Percentiles rank a stretch among this genome's conserved stretches.
Evolutionary conservation across 352 stramenopile genomes (phyloP).

Genomic region (Pythium dissotocum): DNA sequence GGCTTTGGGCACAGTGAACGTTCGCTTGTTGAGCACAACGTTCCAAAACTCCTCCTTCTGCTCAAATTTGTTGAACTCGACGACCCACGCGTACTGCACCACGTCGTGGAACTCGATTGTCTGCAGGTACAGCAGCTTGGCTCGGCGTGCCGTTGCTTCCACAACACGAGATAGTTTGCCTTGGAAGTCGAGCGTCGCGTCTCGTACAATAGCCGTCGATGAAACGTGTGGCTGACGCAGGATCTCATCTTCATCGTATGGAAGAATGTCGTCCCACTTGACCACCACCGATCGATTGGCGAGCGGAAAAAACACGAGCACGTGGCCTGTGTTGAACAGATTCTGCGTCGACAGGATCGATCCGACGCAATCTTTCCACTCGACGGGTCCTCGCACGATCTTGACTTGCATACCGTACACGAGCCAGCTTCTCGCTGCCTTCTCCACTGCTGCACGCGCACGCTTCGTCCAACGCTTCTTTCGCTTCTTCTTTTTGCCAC

Average conservation of each 20-base stretch:
- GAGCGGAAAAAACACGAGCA: conserved; percentile 59
- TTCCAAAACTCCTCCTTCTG: conserved; percentile 73
- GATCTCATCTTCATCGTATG: conserved; percentile 46
- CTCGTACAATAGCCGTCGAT: conserved; percentile 27
- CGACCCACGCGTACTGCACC: conserved; percentile 64
- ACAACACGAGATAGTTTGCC: conserved; percentile 38
- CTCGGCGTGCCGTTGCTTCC: conserved; percentile 34
- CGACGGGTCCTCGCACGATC: conserved; percentile 33
- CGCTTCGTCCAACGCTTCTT: conserved; percentile 55
- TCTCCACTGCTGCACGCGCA: conserved; percentile 34
- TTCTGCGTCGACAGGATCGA: conserved; percentile 68
- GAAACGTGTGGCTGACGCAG: conserved; percentile 47
- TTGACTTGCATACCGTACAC: conserved; percentile 54
- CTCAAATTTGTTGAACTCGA: conserved; percentile 57
- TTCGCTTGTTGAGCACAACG: conserved; percentile 68
- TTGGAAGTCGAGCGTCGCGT: conserved; percentile 43
- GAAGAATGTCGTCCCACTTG: conserved; percentile 51
- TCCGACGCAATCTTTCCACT: conserved; percentile 49
- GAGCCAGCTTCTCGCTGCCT: conserved; percentile 50
- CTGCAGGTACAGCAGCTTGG: conserved; percentile 63
- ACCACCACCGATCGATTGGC: conserved; percentile 60
- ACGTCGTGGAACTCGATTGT: conserved; percentile 71
- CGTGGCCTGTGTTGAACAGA: conserved; percentile 52
- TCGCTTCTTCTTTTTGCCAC: conserved; percentile 12
- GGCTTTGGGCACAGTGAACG: conserved; percentile 45